Evolutionary conservation across 441 rosid genomes (phyloP), one percentile per base, ranked within the genome.

Genomic region (Corymbia citriodora): DNA sequence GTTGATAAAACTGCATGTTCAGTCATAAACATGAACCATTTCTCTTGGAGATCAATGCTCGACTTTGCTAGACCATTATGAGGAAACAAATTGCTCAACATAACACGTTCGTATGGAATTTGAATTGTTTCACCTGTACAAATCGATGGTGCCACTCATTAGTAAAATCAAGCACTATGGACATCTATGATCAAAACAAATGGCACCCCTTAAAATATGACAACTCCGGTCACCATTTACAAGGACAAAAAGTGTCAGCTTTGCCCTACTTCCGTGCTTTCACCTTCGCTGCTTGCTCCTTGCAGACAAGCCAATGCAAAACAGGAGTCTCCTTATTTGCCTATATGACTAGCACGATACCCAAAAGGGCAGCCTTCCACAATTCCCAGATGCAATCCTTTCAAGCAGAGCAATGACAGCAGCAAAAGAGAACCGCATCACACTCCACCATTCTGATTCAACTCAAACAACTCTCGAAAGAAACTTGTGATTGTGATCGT

Each of bases 381-480:
- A 79, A 79, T 79, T 79, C 52, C 85, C 17, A 9, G 52, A 23
- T 79, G 85, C 85, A 45, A 79, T 79, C n/a, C 85, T 40, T 79
- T 79, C 85, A 10, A 45, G n/a, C 85, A 79, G 85, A 40, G 52
- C 52, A 79, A 45, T 23, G 27, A 36, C 49, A 36, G 82, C 82
- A 72, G 15, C 82, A 19, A 72, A 70, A 72, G 49, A 36, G 49
- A 72, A 72, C 49, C 27, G 49, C 82, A 36, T 36, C 49, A 72
- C 23, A 72, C 85, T 74, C 52, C 85, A 36, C 52, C 53, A 57
- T 48, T 27, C 19, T 16, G 70, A n/a, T 18, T 53, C 59, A 29
- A 88, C 94, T 93, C 92, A 94, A 86, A 87, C 92, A 72, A 91
- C 95, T 94, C 91, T 94, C 96, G 3, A 95, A 95, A 23, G 97